phyloP scores from a whole-genome alignment of 2,329 filamentous ascomycete species.

The Paracorniculantispora psalliotae region DNA sequence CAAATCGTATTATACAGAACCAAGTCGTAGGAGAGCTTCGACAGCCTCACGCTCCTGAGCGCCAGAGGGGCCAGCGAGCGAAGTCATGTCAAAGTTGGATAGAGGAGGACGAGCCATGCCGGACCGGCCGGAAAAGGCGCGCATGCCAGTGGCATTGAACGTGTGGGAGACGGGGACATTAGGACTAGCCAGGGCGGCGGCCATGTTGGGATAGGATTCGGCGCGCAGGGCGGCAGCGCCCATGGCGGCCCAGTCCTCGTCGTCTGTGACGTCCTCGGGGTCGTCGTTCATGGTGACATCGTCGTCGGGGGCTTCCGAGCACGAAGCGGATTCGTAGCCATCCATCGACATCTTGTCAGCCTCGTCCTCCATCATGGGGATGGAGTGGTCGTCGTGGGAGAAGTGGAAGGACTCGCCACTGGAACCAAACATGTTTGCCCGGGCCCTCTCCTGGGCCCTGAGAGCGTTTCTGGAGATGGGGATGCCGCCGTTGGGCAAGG shows the following conservation, averaged over 20 bases:
- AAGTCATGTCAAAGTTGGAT: constrained; percentile 48
- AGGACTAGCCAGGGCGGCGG: constrained; percentile 45
- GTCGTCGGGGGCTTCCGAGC: constrained; percentile 68
- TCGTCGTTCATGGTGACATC: constrained; percentile 66
- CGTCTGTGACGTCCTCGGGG: constrained; percentile 82
- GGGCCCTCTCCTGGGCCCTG: constrained; percentile 42
- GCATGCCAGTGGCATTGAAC: constrained; percentile 43
- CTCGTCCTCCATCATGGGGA: constrained; percentile 66
- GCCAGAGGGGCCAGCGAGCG: constrained; percentile 50
- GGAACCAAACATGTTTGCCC: constrained; percentile 47
- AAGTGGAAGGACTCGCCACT: constrained; percentile 71
- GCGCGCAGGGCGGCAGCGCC: constrained; percentile 78
- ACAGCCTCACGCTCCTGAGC: constrained; percentile 77
- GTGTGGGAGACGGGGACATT: constrained; percentile 34
- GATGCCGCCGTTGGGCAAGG: constrained; percentile 45
- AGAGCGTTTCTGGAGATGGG: constrained; percentile 47
- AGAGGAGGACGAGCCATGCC: constrained; percentile 52
- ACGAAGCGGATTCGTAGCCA: constrained; percentile 64
- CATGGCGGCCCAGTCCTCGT: constrained; percentile 91
- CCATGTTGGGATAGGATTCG: constrained; percentile 55
- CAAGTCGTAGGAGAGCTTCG: constrained; percentile 74
- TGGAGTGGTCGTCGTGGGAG: constrained; percentile 64
- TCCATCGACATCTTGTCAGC: constrained; percentile 93
- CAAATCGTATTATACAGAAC: constrained; percentile 63
- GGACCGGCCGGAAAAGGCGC: constrained; percentile 44